A percentile compares a stretch with the other conserved stretches of the same genome.
Conservation (phyloP, 108 stramenopile genomes). For the Mediolabrus comicus region DNA sequence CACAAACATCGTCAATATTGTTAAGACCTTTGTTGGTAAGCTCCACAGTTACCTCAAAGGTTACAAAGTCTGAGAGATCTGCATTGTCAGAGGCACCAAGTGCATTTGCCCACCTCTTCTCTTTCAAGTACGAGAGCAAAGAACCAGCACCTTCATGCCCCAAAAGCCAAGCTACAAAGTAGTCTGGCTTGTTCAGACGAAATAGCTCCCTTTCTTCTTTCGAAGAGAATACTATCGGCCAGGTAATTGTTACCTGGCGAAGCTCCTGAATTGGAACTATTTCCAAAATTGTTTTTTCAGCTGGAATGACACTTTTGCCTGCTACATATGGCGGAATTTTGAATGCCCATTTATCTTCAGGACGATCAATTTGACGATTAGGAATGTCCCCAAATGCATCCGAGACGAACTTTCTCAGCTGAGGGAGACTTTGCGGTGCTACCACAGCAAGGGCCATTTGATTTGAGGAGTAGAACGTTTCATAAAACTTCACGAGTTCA, state of each 20-base stretch:
- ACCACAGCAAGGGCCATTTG: constrained; percentile 91
- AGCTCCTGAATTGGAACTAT: constrained; percentile 81
- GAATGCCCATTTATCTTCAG: constrained; percentile 71
- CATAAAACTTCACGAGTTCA: constrained; percentile 88
- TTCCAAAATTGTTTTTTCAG: constrained; percentile 61
- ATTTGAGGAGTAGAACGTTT: constrained; percentile 88
- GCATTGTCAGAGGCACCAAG: constrained; percentile 53
- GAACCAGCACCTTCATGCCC: constrained; percentile 91
- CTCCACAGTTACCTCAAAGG: constrained; percentile 78
- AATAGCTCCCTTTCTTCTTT: constrained; percentile 49
- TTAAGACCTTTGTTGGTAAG: constrained; percentile 76
- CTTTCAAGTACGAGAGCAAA: constrained; percentile 78
- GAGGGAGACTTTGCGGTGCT: constrained; percentile 69
- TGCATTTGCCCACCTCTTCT: constrained; percentile 77
- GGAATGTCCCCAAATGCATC: constrained; percentile 78
- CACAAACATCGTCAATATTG: constrained; percentile 63
- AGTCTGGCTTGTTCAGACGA: constrained; percentile 61
- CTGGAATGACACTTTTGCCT: constrained; percentile 52
- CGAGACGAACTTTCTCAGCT: constrained; percentile 72
- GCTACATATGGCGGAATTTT: constrained; percentile 49
- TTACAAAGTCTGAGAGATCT: constrained; percentile 76
- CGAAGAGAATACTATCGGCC: constrained; percentile 72
- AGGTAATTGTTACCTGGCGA: constrained; percentile 71
- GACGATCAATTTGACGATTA: constrained; percentile 52
- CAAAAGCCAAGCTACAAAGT: constrained; percentile 75